phyloP scores from a whole-genome alignment of 768 basidiomycete species.

The Botryobasidium botryosum region DNA sequence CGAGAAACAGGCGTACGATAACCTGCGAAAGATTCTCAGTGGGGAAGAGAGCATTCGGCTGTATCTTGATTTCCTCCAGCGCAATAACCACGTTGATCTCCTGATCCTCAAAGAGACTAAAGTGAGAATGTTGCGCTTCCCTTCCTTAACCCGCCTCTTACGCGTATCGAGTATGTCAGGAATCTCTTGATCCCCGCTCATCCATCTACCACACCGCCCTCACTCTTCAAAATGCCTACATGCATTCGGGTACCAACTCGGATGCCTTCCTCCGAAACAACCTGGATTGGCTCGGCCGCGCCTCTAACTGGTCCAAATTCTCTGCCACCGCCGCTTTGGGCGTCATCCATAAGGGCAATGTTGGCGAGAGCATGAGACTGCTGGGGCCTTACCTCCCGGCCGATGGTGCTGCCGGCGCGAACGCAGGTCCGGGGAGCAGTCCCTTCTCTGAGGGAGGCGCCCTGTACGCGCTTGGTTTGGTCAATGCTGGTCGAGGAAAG shows the following conservation, averaged over 20 bases:
- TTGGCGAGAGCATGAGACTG: constrained; percentile 81
- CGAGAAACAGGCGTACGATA: constrained; percentile 40
- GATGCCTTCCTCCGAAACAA: constrained; percentile 90
- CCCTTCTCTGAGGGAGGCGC: constrained; percentile 92
- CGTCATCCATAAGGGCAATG: constrained; percentile 94
- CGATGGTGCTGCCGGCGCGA: constrained; percentile 31
- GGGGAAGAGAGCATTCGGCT: constrained; percentile 87
- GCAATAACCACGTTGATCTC: constrained; percentile 85
- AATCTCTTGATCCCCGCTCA: constrained; percentile 79
- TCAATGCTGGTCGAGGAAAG: constrained; percentile 69
- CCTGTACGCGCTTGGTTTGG: constrained; percentile 86
- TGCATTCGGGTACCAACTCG: constrained; percentile 95
- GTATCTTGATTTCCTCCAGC: constrained; percentile 88
- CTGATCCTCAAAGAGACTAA: constrained; percentile 86
- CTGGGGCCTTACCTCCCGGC: constrained; percentile 88
- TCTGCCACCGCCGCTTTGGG: constrained; percentile 93
- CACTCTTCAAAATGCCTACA: constrained; percentile 92
- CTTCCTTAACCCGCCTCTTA: neutral
- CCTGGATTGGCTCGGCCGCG: constrained; percentile 88
- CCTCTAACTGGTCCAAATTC: constrained; percentile 98
- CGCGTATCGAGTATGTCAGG: too few relatives aligned
- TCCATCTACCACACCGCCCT: constrained; percentile 97
- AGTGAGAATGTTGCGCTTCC: too few relatives aligned
- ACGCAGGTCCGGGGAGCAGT: constrained; percentile 49
- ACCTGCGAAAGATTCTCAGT: constrained; percentile 65